Evolutionary conservation across 345 rosid species (phyloP), one percentile per base, ranked within the genome.

Genomic region (Mallotus nudiflorus): DNA sequence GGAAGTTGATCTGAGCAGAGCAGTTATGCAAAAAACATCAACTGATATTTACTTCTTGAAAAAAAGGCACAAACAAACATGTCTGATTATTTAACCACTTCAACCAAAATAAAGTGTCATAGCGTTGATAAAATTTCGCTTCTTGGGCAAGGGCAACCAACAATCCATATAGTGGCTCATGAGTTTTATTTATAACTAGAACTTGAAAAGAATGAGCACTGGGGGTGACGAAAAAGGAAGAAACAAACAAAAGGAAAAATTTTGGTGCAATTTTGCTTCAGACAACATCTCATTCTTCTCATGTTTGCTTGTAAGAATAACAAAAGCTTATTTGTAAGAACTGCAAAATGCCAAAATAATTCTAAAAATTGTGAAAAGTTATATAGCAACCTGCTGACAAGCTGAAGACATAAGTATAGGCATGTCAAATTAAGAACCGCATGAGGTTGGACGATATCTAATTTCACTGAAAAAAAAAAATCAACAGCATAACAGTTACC

Each of bases 1-100:
- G 29, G 84, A 81, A 67, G 79, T 72, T 79, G 90, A 75, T 82
- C 97, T 91, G 84, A 49, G 42, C 61, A 77, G 48, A 20, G 48
- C 27, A 69, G 60, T 42, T 42, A 28, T 25, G 50, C 48, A 25
- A 37, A 67, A 54, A 29, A 37, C 6, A 12, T 62, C 53, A 74
- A 61, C 55, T 50, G 8, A 55, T 55, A 39, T 51, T 28, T 39
- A 13, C 20, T 20, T 3, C 12, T 8, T 24, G 18, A 33, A 58
- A 6, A 54, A 61, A 60, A 48, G 51, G 11, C 51, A 58, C 22
- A 46, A 49, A 59, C 16, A 27, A 15, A 45, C 8, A 9, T 14
- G 13, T 42, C 55, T n/a, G 46, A 40, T 52, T 25, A 42, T 61
- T 18, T 42, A 42, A 42, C 46, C 46, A 42, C 9, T 25, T 50